phyloP scores from a whole-genome alignment of 306 rosid genomes.

The Pueraria montana region DNA sequence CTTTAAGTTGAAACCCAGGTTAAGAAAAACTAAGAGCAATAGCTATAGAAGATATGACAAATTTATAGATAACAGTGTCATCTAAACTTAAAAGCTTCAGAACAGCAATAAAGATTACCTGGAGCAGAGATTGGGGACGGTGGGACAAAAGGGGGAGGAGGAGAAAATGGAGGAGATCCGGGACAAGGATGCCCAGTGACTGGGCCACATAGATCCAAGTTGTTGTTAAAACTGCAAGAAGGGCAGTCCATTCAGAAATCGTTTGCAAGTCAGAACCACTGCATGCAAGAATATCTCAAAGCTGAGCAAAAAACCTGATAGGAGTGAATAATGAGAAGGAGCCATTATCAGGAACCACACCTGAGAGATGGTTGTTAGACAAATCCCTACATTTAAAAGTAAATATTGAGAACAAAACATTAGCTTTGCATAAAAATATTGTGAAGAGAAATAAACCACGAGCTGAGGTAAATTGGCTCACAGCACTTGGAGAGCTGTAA shows the following conservation, averaged over 20 bases:
- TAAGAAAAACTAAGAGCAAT: background rate
- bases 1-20: background rate
- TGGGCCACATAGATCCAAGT: conserved; percentile 92
- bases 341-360: conserved; percentile 95
- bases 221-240: conserved; percentile 86
- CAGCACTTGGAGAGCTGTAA: conserved; percentile 97
- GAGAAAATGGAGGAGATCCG: conserved; percentile 99
- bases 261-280: conserved; percentile 24
- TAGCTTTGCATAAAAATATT: conserved; percentile 25
- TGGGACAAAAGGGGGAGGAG: conserved; percentile 99
- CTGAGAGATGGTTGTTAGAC: conserved; percentile 88
- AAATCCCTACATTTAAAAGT: conserved; percentile 76
- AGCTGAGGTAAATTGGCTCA: conserved; percentile 57
- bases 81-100: conserved; percentile 9
- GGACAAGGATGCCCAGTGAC: conserved; percentile 98
- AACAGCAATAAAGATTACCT: conserved; percentile 61
- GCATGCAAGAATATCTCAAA: conserved; percentile 34
- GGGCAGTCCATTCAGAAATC: conserved; percentile 37
- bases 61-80: conserved; percentile 14
- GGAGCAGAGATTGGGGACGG: conserved; percentile 87
- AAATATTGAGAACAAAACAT: conserved; percentile 25
- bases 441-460: background rate
- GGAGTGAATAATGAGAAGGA: conserved; percentile 98
- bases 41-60: background rate
- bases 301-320: conserved; percentile 71